Base-by-base conservation (phyloP, 2,329 filamentous ascomycete species). In the Botrytis deweyae region DNA sequence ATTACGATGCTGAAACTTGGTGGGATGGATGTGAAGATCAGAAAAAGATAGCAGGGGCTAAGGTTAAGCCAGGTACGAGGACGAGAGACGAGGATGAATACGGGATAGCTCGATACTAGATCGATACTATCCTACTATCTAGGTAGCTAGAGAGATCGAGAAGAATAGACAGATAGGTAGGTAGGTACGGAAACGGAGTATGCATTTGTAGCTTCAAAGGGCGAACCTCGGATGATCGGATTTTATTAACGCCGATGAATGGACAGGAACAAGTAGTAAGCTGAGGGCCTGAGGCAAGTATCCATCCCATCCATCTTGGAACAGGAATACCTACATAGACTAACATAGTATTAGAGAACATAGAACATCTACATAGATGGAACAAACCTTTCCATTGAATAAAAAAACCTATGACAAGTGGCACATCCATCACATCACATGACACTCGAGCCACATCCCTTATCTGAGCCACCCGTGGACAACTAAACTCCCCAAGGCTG, bases 1-100 rank as follows among this genome's bases (percentile, higher is more conserved):
- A 66, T 66, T 58, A 49, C 63, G 63, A 66, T 66, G 75, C 76
- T 73, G 66, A 76, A 69, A 73, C 61, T n/a, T 49, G 63, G 63
- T 66, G 63, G 42, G 44, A 65, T 46, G 63, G 63, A 65, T 65
- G 63, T 65, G 63, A 46, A 65, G 63, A 65, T 65, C 40, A 46
- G 25, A 64, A 42, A 64, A 42, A n/a, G 20, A n/a, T 9, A 63
- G 7, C 36, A 22, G 33, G 10, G 36, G 36, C 36, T 62, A 62
- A 38, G 10, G 59, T 62, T 38, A 38, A 62, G 33, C 49, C 49
- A 55, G 49, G 25, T n/a, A 55, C 49, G 25, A 52, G 49, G 49
- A 52, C 49, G 25, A 52, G 49, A 5, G 25, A 52, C 49, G 25
- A 52, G 25, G 49, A 25, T 5, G 5, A 2, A 55, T n/a, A n/a